Conservation (phyloP, 2,329 filamentous ascomycete species). For the Plectosphaerella sp. region DNA sequence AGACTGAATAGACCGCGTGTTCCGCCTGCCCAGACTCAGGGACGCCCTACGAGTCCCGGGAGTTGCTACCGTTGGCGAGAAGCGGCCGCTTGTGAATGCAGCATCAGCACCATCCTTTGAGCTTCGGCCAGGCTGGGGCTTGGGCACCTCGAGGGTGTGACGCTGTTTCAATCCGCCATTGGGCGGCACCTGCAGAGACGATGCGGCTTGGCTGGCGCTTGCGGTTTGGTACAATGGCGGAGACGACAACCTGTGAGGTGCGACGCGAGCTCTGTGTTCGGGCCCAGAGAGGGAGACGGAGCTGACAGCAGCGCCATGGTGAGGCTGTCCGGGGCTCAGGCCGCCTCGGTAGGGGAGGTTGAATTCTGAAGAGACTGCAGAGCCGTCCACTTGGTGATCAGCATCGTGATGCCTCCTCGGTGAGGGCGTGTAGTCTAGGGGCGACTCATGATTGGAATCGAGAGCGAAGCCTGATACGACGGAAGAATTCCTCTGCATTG, state of each 20-base stretch:
- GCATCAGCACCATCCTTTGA: constrained; percentile 71
- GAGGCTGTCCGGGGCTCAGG: background rate
- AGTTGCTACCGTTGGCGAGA: constrained; percentile 62
- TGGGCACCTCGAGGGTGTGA: constrained; percentile 85
- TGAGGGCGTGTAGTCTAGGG: constrained; percentile 20
- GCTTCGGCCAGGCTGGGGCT: constrained; percentile 50
- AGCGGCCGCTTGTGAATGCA: constrained; percentile 69
- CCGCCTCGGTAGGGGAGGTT: too few relatives aligned
- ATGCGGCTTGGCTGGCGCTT: constrained; percentile 23
- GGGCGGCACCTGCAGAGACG: constrained; percentile 49
- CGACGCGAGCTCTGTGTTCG: constrained; percentile 13
- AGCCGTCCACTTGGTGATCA: background rate
- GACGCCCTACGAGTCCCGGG: constrained; percentile 69
- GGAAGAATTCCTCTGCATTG: constrained; percentile 24
- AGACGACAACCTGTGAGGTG: constrained; percentile 59
- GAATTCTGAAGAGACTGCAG: background rate
- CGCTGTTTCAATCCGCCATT: constrained; percentile 67
- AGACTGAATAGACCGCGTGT: constrained; percentile 80
- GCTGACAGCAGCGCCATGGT: background rate
- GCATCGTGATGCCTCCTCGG: constrained; percentile 5
- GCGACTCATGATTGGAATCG: constrained; percentile 23
- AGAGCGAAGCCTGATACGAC: constrained; percentile 21
- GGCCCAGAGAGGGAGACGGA: background rate
- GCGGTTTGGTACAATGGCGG: constrained; percentile 51
- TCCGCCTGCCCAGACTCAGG: constrained; percentile 73